Conservation (phyloP, 495 filamentous ascomycete species). For the Hypoxylon rickii region DNA sequence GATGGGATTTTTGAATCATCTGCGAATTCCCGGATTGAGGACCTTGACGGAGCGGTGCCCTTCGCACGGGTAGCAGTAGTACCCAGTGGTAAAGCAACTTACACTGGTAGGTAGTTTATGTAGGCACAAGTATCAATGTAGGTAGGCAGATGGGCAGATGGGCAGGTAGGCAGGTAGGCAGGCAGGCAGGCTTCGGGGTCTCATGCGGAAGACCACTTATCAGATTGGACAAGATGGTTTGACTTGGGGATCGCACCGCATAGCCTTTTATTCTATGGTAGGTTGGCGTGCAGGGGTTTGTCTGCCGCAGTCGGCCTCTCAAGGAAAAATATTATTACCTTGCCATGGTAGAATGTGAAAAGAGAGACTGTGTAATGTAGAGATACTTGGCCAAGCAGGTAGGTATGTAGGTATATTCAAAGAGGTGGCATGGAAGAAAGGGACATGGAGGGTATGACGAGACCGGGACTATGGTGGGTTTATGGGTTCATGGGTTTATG, state of each 20-base stretch:
- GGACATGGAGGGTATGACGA: constrained; percentile 33
- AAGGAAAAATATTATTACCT: no score
- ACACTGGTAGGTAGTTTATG: no score
- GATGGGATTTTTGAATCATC: constrained; percentile 24
- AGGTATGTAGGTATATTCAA: neutral
- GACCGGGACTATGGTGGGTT: constrained; percentile 8
- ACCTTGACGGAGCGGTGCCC: constrained; percentile 28
- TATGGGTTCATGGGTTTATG: neutral
- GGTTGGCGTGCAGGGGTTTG: constrained; percentile 3
- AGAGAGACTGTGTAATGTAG: no score
- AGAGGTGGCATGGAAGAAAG: no score
- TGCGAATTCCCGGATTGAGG: constrained; percentile 33
- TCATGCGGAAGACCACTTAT: no score
- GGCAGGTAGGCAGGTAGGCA: no score
- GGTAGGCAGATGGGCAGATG: no score
- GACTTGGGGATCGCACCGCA: neutral
- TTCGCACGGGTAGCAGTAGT: constrained; percentile 3
- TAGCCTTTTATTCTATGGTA: neutral
- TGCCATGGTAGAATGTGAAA: no score
- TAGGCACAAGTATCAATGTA: no score
- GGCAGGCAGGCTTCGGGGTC: no score
- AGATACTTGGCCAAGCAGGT: no score
- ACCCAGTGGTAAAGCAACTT: neutral
- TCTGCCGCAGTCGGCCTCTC: constrained; percentile 3
- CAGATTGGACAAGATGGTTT: no score